Evolutionary conservation across 2,329 filamentous ascomycete genomes (phyloP), one percentile per base, ranked within the genome.

Genomic region (Sporothrix phasma): DNA sequence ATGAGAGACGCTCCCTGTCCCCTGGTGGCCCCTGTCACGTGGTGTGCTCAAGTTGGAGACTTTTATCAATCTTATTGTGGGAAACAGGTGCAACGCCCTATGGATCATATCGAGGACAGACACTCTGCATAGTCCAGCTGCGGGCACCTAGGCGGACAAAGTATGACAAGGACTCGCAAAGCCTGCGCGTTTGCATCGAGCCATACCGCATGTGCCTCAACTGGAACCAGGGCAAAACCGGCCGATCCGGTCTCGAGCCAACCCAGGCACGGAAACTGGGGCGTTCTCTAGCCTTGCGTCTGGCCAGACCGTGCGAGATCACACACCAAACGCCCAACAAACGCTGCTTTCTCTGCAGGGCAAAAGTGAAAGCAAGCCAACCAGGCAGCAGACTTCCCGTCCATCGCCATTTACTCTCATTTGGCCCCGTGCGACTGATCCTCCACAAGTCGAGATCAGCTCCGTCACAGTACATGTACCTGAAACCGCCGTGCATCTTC

Each of bases 181-280:
- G 17, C 3, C 17, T 34, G 56, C 41, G 26, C 41, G 56, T 60
- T 26, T 59, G 37, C 54, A 29, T 56, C 51, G 10, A 26, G 24
- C 39, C 22, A 26, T 45, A 7, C 56, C 24, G 56, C 56, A 7
- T 45, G 54, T 24, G 58, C 58, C 19, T 45, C 58, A 61, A 22
- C 29, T 45, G 39, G 41, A 46, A 31, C 41, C 34, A 46, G 41
- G 56, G 24, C 56, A 46, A 46, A 31, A 19, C 58, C 58, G 41
- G 37, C 41, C 17, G 58, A 61, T 61, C 58, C 58, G 41, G 47
- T 61, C 56, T 61, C 47, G 39, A 29, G 17, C 58, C 41, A 46
- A n/a, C 26, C 34, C 34, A 58, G 54, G 22, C 37, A 58, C 37
- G 24, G 37, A 43, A 26, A 43, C 54, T 29, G 34, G 7, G 43